A percentile compares a stretch with the other conserved stretches of the same genome.
These are phyloP conservation scores for Phialophora chinensis DNA, from an alignment of 2,329 filamentous ascomycete genomes.

Conservation along the genomic window DNA sequence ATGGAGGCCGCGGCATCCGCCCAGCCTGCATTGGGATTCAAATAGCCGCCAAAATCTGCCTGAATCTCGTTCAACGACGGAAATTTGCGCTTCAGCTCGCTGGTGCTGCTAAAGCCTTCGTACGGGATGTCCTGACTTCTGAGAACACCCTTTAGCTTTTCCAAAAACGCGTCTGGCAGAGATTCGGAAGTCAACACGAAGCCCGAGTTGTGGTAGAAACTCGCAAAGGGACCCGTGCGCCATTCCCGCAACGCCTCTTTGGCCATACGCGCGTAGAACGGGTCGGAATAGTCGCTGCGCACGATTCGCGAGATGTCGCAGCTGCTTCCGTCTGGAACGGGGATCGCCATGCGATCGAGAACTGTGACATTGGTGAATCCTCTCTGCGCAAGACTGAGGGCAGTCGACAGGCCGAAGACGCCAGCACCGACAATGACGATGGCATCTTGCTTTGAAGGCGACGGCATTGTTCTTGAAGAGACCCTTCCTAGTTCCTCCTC, in stretches of 20 bases:
- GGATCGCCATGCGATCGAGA: conserved; percentile 46
- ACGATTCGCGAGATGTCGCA: conserved; percentile 46
- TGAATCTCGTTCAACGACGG: conserved; percentile 45
- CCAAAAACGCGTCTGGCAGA: conserved; percentile 38
- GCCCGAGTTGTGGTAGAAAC: conserved; percentile 29
- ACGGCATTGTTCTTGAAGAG: background rate
- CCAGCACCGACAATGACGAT: conserved; percentile 58
- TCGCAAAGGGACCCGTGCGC: conserved; percentile 24
- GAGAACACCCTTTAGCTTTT: conserved; percentile 6
- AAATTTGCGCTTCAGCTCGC: conserved; percentile 45
- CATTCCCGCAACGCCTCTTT: conserved; percentile 41
- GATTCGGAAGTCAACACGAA: conserved; percentile 41
- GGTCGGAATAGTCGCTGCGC: conserved; percentile 45
- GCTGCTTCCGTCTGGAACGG: conserved; percentile 44
- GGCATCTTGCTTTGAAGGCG: background rate
- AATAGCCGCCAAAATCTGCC: conserved; percentile 51
- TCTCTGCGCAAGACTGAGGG: conserved; percentile 41
- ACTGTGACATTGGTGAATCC: conserved; percentile 58
- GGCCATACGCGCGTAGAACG: conserved; percentile 41
- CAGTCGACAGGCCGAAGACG: conserved; percentile 60
- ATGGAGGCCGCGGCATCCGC: conserved; percentile 48
- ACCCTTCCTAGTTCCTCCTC: background rate
- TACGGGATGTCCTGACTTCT: background rate
- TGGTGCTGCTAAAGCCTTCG: conserved; percentile 27
- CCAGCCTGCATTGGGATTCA: conserved; percentile 54